These are phyloP conservation scores for Aspergillus candidus DNA, from an alignment of 2,329 filamentous ascomycete species.

Conservation along the genomic window DNA sequence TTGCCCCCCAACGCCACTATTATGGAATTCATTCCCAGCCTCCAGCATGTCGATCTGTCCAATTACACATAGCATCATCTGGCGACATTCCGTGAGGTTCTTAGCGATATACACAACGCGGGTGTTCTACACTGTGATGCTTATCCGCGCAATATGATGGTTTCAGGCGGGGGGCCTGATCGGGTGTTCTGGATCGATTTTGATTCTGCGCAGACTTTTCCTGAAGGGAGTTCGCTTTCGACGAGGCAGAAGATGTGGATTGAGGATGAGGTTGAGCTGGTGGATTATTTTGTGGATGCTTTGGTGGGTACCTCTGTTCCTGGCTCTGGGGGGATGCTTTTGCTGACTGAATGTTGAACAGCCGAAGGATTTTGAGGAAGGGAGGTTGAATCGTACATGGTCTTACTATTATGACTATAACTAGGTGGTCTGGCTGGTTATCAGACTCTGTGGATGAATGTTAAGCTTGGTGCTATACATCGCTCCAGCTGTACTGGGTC, in stretches of 20 bases:
- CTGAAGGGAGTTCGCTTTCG: constrained; percentile 3
- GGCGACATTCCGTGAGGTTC: constrained; percentile 7
- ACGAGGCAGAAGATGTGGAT: constrained; percentile 6
- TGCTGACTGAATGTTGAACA: not conserved
- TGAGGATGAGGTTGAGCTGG: constrained; percentile 8
- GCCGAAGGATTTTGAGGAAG: constrained; percentile 5
- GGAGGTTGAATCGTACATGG: not conserved
- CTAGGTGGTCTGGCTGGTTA: too few species aligned
- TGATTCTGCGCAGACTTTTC: constrained; percentile 13
- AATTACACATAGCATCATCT: constrained; percentile 9
- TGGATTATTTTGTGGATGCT: constrained; percentile 13
- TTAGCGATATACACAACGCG: constrained; percentile 9
- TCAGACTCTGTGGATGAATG: too few species aligned
- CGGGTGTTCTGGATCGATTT: constrained; percentile 18
- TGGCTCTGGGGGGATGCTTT: too few species aligned
- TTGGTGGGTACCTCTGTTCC: constrained; percentile 13
- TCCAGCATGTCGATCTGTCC: constrained; percentile 8
- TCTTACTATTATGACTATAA: constrained; percentile 5
- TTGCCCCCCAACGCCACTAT: constrained; percentile 13
- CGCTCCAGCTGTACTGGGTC: too few species aligned
- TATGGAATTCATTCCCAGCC: constrained; percentile 14
- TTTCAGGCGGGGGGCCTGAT: constrained; percentile 1
- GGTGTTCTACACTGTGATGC: constrained; percentile 14
- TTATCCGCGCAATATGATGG: constrained; percentile 15
- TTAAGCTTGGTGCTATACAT: too few species aligned